Conservation (phyloP, 2,329 filamentous ascomycete genomes). For the Phialophora chinensis region DNA sequence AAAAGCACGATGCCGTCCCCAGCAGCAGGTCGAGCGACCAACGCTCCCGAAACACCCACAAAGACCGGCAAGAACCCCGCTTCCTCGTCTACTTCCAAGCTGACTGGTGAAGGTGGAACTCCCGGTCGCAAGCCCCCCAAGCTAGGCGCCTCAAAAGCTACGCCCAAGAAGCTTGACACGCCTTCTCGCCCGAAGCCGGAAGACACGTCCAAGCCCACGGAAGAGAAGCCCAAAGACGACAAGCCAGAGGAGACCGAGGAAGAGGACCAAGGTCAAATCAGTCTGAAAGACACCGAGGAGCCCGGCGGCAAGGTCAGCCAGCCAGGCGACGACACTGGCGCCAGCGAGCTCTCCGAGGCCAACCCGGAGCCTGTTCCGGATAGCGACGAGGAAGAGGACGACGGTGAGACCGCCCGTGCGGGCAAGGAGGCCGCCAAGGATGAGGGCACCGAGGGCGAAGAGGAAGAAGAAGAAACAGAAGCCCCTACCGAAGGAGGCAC, state of each 20-base stretch:
- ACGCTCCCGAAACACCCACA: slow-evolving; percentile 41
- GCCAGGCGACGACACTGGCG: slow-evolving; percentile 38
- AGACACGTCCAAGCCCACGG: slow-evolving; percentile 24
- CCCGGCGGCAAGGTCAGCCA: slow-evolving; percentile 35
- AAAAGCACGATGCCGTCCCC: slow-evolving; percentile 40
- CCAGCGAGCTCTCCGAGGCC: slow-evolving; percentile 38
- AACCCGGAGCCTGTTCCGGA: slow-evolving; percentile 37
- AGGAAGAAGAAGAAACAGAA: slow-evolving; percentile 44
- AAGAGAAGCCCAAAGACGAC: slow-evolving; percentile 29
- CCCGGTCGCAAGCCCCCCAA: slow-evolving; percentile 38
- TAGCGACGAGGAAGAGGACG: slow-evolving; percentile 35
- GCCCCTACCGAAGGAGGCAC: slow-evolving; percentile 52
- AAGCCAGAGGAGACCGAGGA: slow-evolving; percentile 35
- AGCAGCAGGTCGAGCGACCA: slow-evolving; percentile 35
- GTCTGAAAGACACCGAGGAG: slow-evolving; percentile 38
- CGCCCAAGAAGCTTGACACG: slow-evolving; percentile 36
- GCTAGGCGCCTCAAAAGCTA: slow-evolving; percentile 37
- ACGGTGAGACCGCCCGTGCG: slow-evolving; percentile 27
- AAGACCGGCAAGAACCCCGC: slow-evolving; percentile 40
- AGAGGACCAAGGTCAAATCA: slow-evolving; percentile 32
- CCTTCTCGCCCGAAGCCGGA: slow-evolving; percentile 19
- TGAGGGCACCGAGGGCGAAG: slow-evolving; percentile 34
- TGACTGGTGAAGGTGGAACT: slow-evolving; percentile 33
- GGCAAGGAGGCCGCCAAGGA: slow-evolving; percentile 33
- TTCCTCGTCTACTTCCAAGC: slow-evolving; percentile 40